Conservation (phyloP, 129 eudicot species). For the Mikania micrantha region DNA sequence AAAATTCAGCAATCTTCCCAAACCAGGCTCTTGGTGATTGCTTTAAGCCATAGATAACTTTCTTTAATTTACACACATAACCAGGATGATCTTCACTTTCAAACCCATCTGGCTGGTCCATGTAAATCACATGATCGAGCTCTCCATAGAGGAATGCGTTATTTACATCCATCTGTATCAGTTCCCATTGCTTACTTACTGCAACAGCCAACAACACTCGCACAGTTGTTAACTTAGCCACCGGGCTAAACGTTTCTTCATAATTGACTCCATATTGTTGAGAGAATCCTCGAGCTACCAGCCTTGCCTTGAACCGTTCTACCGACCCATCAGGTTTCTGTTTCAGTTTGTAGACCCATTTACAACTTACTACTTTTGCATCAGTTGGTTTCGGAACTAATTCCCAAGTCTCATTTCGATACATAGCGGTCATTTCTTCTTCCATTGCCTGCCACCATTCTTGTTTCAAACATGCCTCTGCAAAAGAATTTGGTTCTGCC, state of each 20-base stretch:
- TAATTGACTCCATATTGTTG: too few species aligned
- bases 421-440: neutral
- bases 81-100: neutral
- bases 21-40: too few species aligned
- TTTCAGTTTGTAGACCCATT: conserved; percentile 4
- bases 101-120: neutral
- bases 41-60: too few species aligned
- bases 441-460: neutral
- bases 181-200: too few species aligned
- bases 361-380: neutral
- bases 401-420: conserved; percentile 16
- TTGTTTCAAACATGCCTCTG: too few species aligned
- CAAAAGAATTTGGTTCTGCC: neutral
- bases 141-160: neutral
- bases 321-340: conserved; percentile 19
- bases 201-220: too few species aligned
- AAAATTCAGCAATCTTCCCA: too few species aligned
- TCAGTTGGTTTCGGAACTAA: conserved; percentile 6
- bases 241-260: too few species aligned
- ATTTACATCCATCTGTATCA: too few species aligned
- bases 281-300: too few species aligned
- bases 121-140: conserved; percentile 15
- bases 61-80: neutral
- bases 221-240: too few species aligned
- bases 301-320: too few species aligned